Evolutionary conservation across 1,284 basidiomycete species (phyloP).

Genomic region (Malassezia sympodialis): DNA sequence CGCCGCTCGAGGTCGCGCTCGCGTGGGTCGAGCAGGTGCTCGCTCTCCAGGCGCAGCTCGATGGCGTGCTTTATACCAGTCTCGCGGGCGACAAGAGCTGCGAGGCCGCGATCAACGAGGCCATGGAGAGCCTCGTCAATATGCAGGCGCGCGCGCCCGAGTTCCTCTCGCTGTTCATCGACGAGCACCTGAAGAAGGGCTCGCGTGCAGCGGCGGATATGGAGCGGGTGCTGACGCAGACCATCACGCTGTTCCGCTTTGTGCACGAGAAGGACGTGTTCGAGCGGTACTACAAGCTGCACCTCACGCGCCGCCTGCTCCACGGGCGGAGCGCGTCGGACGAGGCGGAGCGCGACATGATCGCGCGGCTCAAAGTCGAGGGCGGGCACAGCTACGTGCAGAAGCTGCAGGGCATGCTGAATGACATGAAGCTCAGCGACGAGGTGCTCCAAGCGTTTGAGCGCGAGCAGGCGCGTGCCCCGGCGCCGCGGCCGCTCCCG

Average conservation of each 20-base stretch:
- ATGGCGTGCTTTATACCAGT: slow-evolving; percentile 61
- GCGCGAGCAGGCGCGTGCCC: slow-evolving; percentile 55
- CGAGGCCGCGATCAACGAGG: slow-evolving; percentile 81
- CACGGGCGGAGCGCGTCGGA: slow-evolving; percentile 80
- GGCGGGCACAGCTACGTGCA: slow-evolving; percentile 95
- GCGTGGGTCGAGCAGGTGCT: slow-evolving; percentile 92
- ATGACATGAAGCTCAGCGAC: slow-evolving; percentile 82
- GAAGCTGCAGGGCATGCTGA: slow-evolving; percentile 97
- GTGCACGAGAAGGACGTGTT: slow-evolving; percentile 93
- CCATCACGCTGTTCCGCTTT: slow-evolving; percentile 88
- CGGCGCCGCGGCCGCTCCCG: slow-evolving; percentile 59
- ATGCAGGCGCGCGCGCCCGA: slow-evolving; percentile 77
- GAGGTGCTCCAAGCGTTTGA: slow-evolving; percentile 73
- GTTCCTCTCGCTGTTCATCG: slow-evolving; percentile 91
- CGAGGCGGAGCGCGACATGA: slow-evolving; percentile 94
- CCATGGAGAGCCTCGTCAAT: slow-evolving; percentile 88
- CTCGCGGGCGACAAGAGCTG: slow-evolving; percentile 65
- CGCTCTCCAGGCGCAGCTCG: slow-evolving; percentile 82
- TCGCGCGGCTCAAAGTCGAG: slow-evolving; percentile 93
- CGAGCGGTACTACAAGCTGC: slow-evolving; percentile 93
- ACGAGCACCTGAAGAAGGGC: slow-evolving; percentile 90
- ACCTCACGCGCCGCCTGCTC: slow-evolving; percentile 83
- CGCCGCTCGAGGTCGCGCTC: slow-evolving; percentile 56
- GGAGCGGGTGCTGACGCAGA: slow-evolving; percentile 79
- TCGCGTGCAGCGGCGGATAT: slow-evolving; percentile 79